Evolutionary conservation across 495 filamentous ascomycete species (phyloP).

Genomic region (Aspergillus sparsus): DNA sequence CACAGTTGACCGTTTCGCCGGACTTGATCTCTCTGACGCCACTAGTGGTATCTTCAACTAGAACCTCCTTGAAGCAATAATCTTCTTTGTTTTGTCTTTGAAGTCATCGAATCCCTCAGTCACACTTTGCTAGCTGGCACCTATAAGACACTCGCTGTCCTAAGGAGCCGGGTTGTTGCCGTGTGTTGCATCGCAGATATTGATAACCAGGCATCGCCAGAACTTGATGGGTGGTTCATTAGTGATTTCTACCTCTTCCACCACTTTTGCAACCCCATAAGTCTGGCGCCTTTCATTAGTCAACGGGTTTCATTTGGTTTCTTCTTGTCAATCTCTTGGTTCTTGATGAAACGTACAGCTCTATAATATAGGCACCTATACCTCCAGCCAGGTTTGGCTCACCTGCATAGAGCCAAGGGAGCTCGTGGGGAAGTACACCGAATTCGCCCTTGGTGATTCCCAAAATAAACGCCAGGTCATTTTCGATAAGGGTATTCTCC

Average conservation of each 20-base stretch:
- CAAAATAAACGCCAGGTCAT: conserved; percentile 21
- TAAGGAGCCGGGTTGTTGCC: conserved; percentile 23
- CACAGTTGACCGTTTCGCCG: no score
- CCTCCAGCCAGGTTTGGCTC: conserved; percentile 24
- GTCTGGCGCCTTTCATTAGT: not conserved
- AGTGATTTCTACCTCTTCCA: conserved; percentile 29
- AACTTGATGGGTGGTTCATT: conserved; percentile 27
- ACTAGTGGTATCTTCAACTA: no score
- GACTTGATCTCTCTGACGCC: no score
- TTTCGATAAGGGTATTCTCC: conserved; percentile 14
- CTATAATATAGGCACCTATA: conserved; percentile 7
- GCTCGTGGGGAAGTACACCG: conserved; percentile 25
- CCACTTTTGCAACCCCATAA: conserved; percentile 20
- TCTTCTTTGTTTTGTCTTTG: no score
- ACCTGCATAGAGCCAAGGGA: conserved; percentile 19
- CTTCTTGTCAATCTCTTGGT: no score
- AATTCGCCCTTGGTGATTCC: conserved; percentile 24
- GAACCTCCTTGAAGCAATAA: no score
- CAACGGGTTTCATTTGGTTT: no score
- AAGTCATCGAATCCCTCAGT: no score
- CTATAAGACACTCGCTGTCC: not conserved
- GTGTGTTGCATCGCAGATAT: conserved; percentile 22
- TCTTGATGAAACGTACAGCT: no score
- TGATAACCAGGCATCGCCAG: conserved; percentile 10
- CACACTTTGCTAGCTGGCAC: no score